Conservation (phyloP, 257 asterid species). For the Avicennia marina region DNA sequence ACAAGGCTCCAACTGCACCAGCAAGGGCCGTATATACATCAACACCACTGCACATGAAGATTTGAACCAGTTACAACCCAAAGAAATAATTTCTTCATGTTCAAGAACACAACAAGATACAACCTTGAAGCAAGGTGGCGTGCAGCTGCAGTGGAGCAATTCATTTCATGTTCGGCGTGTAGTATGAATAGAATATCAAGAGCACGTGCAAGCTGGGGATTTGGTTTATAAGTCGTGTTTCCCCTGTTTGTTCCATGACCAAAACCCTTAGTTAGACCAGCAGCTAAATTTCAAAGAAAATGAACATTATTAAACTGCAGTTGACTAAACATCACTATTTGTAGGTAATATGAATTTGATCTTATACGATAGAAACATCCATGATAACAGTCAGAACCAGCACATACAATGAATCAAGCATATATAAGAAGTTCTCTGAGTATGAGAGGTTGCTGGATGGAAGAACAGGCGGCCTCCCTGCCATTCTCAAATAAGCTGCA, state of each 20-base stretch:
- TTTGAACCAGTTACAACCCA: slow-evolving; percentile 10
- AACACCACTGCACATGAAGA: slow-evolving; percentile 79
- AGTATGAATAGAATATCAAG: slow-evolving; percentile 90
- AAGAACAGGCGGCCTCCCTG: slow-evolving; percentile 97
- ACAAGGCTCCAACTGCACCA: slow-evolving; percentile 99
- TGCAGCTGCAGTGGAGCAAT: slow-evolving; percentile 99
- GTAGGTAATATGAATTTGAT: not conserved
- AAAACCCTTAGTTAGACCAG: slow-evolving; percentile 21
- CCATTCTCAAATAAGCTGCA: slow-evolving; percentile 97
- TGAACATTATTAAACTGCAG: not conserved
- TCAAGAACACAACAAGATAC: slow-evolving; percentile 18
- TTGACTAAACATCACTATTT: not conserved
- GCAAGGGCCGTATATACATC: slow-evolving; percentile 97
- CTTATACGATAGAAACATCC: not conserved
- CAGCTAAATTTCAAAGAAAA: slow-evolving; percentile 13
- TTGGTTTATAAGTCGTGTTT: slow-evolving; percentile 83
- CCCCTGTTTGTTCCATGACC: slow-evolving; percentile 65
- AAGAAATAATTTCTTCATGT: slow-evolving; percentile 3
- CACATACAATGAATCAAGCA: slow-evolving; percentile 96
- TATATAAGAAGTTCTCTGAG: slow-evolving; percentile 93
- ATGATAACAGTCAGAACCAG: too few relatives aligned
- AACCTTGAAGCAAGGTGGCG: slow-evolving; percentile 98
- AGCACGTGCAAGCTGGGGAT: slow-evolving; percentile 93
- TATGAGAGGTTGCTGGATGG: slow-evolving; percentile 94
- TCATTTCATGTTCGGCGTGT: slow-evolving; percentile 99